phyloP scores from a whole-genome alignment of 495 filamentous ascomycete genomes.

The Penicillium silybi region DNA sequence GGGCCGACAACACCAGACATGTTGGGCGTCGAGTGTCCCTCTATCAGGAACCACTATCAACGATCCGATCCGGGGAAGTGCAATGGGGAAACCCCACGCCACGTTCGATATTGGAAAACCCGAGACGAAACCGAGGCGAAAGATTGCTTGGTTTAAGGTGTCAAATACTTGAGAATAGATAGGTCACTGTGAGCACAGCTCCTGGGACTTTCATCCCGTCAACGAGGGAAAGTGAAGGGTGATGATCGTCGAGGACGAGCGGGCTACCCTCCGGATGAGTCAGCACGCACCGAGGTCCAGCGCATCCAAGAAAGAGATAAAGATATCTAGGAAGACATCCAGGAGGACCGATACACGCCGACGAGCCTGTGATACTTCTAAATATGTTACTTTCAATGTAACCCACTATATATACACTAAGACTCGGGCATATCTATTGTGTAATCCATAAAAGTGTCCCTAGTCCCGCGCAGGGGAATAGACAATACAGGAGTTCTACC shows the following conservation, averaged over 20 bases:
- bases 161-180: neutral
- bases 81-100: constrained; percentile 15
- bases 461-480: neutral
- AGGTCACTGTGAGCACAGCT: constrained; percentile 14
- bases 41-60: constrained; percentile 17
- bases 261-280: constrained; percentile 7
- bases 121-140: neutral
- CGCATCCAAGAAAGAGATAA: no score
- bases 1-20: constrained; percentile 20
- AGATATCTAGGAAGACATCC: no score
- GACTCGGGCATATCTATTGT: no score
- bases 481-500: no score
- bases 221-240: constrained; percentile 2
- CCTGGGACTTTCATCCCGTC: constrained; percentile 14
- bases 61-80: constrained; percentile 21
- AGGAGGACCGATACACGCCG: no score
- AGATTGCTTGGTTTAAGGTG: neutral
- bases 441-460: neutral
- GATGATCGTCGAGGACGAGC: neutral
- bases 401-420: no score
- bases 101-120: neutral
- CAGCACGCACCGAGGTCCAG: neutral
- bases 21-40: constrained; percentile 5
- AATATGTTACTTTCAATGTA: no score
- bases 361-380: no score